Conservation (phyloP, 192 early-diverging fungal genomes). For the Backusella circina region DNA sequence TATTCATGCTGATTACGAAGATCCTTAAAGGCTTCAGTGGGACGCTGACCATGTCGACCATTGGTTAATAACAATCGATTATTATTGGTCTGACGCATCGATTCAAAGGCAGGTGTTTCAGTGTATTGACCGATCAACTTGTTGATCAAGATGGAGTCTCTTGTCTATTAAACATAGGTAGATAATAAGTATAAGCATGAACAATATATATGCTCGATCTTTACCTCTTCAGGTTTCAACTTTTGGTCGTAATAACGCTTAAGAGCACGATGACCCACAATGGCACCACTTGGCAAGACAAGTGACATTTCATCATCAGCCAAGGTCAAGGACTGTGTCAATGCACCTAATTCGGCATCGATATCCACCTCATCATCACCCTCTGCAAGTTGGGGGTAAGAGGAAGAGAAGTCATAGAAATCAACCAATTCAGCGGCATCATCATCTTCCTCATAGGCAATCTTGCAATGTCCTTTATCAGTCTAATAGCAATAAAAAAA, state of each 20-base stretch:
- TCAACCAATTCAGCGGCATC: slow-evolving; percentile 90
- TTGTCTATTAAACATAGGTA: too few relatives aligned
- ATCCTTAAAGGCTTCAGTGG: slow-evolving; percentile 54
- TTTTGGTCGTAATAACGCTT: slow-evolving; percentile 86
- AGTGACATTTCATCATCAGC: slow-evolving; percentile 84
- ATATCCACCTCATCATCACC: slow-evolving; percentile 43
- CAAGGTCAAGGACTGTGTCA: slow-evolving; percentile 40
- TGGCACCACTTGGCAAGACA: slow-evolving; percentile 78
- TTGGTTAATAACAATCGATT: slow-evolving; percentile 25
- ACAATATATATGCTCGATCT: too few relatives aligned
- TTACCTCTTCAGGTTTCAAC: slow-evolving; percentile 61
- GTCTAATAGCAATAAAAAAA: slow-evolving; percentile 33
- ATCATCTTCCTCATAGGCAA: slow-evolving; percentile 91
- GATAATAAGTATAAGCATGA: background rate
- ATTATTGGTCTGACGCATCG: slow-evolving; percentile 12
- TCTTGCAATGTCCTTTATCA: slow-evolving; percentile 95
- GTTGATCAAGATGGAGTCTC: slow-evolving; percentile 78
- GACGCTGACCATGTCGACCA: slow-evolving; percentile 13
- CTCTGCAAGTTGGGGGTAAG: slow-evolving; percentile 61
- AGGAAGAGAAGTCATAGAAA: slow-evolving; percentile 94
- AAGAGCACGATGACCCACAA: slow-evolving; percentile 79
- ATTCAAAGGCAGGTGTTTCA: slow-evolving; percentile 43
- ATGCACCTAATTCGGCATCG: slow-evolving; percentile 37
- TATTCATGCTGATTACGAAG: slow-evolving; percentile 57
- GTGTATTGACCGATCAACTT: slow-evolving; percentile 72